Evolutionary conservation across 2,329 filamentous ascomycete genomes (phyloP).

Genomic region (Aspergillus candidus): DNA sequence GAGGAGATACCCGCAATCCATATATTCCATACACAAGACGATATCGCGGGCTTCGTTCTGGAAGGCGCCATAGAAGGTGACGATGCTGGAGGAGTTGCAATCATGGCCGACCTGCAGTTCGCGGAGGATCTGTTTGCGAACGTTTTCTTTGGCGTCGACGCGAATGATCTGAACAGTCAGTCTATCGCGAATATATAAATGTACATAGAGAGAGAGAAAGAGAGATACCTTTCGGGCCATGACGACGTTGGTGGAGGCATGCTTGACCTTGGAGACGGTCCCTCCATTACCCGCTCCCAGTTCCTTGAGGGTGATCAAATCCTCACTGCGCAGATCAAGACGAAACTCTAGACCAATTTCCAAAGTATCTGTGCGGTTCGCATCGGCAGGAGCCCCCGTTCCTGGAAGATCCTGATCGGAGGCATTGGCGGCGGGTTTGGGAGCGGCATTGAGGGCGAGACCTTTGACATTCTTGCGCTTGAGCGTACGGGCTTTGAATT

Average conservation of each 20-base stretch:
- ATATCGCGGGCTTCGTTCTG: slow-evolving; percentile 95
- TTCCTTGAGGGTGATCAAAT: slow-evolving; percentile 88
- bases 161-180: slow-evolving; percentile 69
- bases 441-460: slow-evolving; percentile 75
- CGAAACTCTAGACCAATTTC: slow-evolving; percentile 98
- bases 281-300: slow-evolving; percentile 93
- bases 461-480: slow-evolving; percentile 99
- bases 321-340: slow-evolving; percentile 82
- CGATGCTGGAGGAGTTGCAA: slow-evolving; percentile 94
- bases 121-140: slow-evolving; percentile 92
- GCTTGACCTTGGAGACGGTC: slow-evolving; percentile 95
- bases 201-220: too few species aligned
- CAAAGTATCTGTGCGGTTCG: slow-evolving; percentile 62
- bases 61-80: slow-evolving; percentile 96
- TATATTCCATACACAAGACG: slow-evolving; percentile 99
- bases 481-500: slow-evolving; percentile 68
- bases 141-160: slow-evolving; percentile 94
- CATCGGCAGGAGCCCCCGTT: slow-evolving; percentile 53
- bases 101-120: slow-evolving; percentile 98
- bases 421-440: slow-evolving; percentile 61
- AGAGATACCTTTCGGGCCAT: slow-evolving; percentile 89
- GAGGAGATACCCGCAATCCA: slow-evolving; percentile 87
- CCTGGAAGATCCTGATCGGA: slow-evolving; percentile 64
- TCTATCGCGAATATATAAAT: too few species aligned
- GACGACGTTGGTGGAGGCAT: slow-evolving; percentile 86